Base-by-base conservation (phyloP, 139 green algal genomes). In the Desmodesmus armatus region DNA sequence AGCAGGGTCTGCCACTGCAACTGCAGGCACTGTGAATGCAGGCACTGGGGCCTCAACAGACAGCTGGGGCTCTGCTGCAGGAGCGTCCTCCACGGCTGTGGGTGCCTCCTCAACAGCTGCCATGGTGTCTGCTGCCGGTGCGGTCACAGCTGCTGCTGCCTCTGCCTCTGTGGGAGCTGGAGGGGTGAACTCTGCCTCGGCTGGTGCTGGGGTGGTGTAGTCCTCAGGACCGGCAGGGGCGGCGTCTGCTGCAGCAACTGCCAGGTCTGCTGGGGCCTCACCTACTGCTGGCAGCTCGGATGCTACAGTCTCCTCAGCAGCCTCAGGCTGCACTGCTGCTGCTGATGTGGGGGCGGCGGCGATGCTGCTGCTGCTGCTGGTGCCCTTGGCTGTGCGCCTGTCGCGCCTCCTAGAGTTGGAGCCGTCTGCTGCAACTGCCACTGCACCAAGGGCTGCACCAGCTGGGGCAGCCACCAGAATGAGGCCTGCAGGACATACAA, bases 391-490 rank as follows among this genome's bases (percentile, higher is more conserved):
- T 55, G 76, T 37, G 60, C 76, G 76, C 37, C 25, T 82, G 76
- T 82, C 55, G 25, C 76, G 76, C 76, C 17, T 82, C 37, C 35
- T 2, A 23, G 47, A 29, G 31, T 33, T 60, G 31, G 35, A 49
- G 47, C 47, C 27, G 23, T 67, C 41, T 21, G 33, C 11, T 7
- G 7, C 27, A 3, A 82, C 11, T 9, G 76, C 76, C 25, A 71
- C 31, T 27, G 76, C 55, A 3, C 76, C 76, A 23, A 82, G 25
- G n/a, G 76, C 76, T 31, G 76, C 76, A 41, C 76, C 76, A 35
- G 29, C 76, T 55, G 76, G 76, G 21, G 55, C 76, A 60, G 76
- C 76, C 19, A 39, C 76, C n/a, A 55, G 37, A 35, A 82, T 21
- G 35, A 82, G 21, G 40, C 55, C 76, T 82, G 76, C 76, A 47